These are phyloP conservation scores for Scleroderma bovista DNA, from an alignment of 768 basidiomycete genomes.

Conservation along the genomic window DNA sequence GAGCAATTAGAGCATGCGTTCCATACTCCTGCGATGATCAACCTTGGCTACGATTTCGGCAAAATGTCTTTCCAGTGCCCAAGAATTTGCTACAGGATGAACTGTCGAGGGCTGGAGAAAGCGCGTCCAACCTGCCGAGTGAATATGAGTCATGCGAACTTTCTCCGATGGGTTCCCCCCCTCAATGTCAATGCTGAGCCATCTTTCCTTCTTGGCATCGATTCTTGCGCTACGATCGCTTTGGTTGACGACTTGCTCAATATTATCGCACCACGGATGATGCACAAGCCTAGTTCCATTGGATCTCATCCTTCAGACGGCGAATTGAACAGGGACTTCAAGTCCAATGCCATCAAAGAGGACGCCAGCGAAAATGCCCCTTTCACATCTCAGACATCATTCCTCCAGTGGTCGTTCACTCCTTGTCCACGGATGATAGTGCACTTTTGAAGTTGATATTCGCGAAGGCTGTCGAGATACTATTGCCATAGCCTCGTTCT, in stretches of 20 bases:
- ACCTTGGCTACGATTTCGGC: constrained; percentile 45
- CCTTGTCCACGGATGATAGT: constrained; percentile 49
- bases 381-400: constrained; percentile 73
- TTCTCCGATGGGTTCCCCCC: no score
- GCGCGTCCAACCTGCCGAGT: no score
- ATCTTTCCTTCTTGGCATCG: no score
- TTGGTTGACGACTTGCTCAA: no score
- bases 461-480: constrained; percentile 38
- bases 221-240: no score
- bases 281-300: constrained; percentile 27
- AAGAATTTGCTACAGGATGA: no score
- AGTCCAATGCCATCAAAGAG: constrained; percentile 28
- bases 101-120: no score
- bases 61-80: constrained; percentile 46
- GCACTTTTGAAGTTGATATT: constrained; percentile 52
- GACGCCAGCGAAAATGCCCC: constrained; percentile 23
- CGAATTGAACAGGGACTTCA: constrained; percentile 65
- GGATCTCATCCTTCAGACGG: constrained; percentile 53
- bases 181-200: no score
- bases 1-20: constrained; percentile 80
- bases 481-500: constrained; percentile 26
- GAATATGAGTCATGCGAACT: no score
- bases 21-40: constrained; percentile 66
- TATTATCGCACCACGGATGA: constrained; percentile 9
- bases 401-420: constrained; percentile 48